These are phyloP conservation scores for Pontederia crassipes DNA, from an alignment of 176 grass and related monocot genomes.

Conservation along the genomic window DNA sequence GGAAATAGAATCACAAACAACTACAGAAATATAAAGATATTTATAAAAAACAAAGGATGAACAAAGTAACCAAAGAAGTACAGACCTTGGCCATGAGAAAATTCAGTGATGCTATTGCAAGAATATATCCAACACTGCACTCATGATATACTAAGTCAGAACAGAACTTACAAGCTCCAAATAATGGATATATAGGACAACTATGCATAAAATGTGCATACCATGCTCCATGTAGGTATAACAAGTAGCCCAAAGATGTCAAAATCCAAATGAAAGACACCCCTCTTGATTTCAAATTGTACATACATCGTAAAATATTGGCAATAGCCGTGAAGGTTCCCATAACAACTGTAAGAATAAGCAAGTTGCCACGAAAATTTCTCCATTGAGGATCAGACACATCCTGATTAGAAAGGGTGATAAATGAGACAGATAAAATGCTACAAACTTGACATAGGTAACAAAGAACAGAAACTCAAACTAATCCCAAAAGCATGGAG, in stretches of 20 bases:
- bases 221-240: constrained; percentile 92
- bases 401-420: constrained; percentile 31
- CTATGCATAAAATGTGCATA: constrained; percentile 17
- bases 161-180: not conserved
- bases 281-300: constrained; percentile 48
- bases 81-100: constrained; percentile 76
- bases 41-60: not conserved
- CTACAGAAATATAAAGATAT: not conserved
- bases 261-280: constrained; percentile 68
- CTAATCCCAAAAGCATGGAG: not conserved
- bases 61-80: constrained; percentile 2
- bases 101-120: constrained; percentile 54
- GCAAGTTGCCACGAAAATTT: constrained; percentile 74
- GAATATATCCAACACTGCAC: constrained; percentile 68
- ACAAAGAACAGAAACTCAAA: not conserved
- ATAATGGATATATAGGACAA: not conserved
- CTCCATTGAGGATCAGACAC: constrained; percentile 87
- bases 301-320: constrained; percentile 39
- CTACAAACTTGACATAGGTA: not conserved
- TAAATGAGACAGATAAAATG: not conserved
- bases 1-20: not conserved
- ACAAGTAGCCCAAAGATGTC: constrained; percentile 64
- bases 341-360: constrained; percentile 69
- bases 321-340: constrained; percentile 36
- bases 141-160: constrained; percentile 21